These are phyloP conservation scores for Sclerotinia subarctica DNA, from an alignment of 2,329 filamentous ascomycete species.

Conservation along the genomic window DNA sequence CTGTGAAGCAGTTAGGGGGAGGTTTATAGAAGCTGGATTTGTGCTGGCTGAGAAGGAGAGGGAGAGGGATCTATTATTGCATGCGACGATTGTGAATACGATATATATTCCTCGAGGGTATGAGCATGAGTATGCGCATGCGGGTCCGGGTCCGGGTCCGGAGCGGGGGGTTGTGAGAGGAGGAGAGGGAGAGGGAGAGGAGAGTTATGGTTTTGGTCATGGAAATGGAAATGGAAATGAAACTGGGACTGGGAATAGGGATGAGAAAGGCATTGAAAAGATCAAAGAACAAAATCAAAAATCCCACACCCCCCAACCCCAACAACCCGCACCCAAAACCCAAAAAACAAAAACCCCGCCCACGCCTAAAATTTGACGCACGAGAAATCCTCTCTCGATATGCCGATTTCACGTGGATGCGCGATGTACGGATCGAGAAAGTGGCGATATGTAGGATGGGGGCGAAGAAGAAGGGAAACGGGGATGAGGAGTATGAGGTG, in stretches of 20 bases:
- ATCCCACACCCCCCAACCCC: too few relatives aligned
- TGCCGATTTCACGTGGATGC: slow-evolving; percentile 67
- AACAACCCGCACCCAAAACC: too few relatives aligned
- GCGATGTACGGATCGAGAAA: slow-evolving; percentile 62
- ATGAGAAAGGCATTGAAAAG: too few relatives aligned
- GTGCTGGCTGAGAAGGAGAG: slow-evolving; percentile 52
- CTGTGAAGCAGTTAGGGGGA: slow-evolving; percentile 51
- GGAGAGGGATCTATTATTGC: slow-evolving; percentile 64
- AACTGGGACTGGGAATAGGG: neutral
- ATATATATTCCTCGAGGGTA: slow-evolving; percentile 56
- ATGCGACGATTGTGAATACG: slow-evolving; percentile 85
- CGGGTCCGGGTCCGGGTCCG: too few relatives aligned
- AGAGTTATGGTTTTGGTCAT: too few relatives aligned
- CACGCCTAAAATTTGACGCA: slow-evolving; percentile 49
- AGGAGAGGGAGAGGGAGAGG: neutral
- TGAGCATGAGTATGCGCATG: slow-evolving; percentile 25
- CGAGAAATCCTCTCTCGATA: slow-evolving; percentile 56
- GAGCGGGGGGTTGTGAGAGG: neutral
- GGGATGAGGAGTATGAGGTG: slow-evolving; percentile 34
- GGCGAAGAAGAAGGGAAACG: slow-evolving; percentile 46
- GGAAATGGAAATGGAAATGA: too few relatives aligned
- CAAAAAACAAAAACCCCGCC: neutral
- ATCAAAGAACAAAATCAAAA: too few relatives aligned
- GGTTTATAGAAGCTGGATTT: slow-evolving; percentile 55
- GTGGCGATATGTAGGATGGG: slow-evolving; percentile 87